Percentiles rank a stretch among this genome's conserved stretches.
These are phyloP conservation scores for Corinectria fuckeliana DNA, from an alignment of 2,329 filamentous ascomycete genomes.

Conservation along the genomic window DNA sequence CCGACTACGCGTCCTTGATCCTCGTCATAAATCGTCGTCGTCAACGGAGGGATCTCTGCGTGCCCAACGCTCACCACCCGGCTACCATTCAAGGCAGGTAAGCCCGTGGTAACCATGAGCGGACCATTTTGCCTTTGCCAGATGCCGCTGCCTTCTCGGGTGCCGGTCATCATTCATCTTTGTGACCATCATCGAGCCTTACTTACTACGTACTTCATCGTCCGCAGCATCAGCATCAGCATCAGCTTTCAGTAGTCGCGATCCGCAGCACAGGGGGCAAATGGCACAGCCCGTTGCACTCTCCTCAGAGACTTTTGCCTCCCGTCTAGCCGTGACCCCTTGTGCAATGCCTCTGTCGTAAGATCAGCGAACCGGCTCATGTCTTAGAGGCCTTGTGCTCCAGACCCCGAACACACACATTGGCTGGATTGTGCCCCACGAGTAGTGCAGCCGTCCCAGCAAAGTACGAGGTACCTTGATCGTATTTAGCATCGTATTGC, in stretches of 20 bases:
- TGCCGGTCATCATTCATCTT: background rate
- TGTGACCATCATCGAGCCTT: constrained; percentile 2
- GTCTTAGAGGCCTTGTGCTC: constrained; percentile 1
- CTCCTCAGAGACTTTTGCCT: constrained; percentile 23
- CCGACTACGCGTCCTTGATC: constrained; percentile 8
- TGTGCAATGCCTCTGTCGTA: constrained; percentile 26
- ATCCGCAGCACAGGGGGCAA: background rate
- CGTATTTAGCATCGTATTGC: constrained; percentile 6
- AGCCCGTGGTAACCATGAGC: background rate
- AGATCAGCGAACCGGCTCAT: constrained; percentile 31
- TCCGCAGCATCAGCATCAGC: constrained; percentile 5
- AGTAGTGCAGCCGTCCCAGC: too few relatives aligned
- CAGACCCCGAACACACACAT: background rate
- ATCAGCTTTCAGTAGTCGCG: too few relatives aligned
- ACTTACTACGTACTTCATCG: background rate
- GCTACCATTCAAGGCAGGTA: background rate
- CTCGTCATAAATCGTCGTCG: constrained; percentile 1
- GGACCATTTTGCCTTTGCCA: background rate
- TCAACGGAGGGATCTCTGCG: constrained; percentile 8
- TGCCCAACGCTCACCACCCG: constrained; percentile 13
- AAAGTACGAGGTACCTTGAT: background rate
- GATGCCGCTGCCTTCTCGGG: background rate
- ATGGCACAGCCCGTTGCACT: constrained; percentile 9
- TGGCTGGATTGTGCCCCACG: background rate
- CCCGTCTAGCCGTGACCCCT: constrained; percentile 22